phyloP scores from a whole-genome alignment of 2,329 filamentous ascomycete species.

The Alternaria panax region DNA sequence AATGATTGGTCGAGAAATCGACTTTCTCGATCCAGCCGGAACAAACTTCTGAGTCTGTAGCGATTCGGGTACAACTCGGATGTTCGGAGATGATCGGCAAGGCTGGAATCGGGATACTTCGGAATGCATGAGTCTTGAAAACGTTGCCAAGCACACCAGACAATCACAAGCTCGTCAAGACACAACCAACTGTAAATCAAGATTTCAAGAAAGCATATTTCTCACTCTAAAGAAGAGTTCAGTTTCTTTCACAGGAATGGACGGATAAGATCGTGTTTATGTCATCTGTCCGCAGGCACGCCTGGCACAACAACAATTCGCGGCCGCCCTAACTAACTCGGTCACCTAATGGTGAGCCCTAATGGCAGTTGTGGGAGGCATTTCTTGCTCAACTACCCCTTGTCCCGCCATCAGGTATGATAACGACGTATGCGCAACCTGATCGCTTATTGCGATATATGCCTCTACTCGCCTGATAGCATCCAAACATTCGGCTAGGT shows the following conservation, averaged over 20 bases:
- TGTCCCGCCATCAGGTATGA: background rate
- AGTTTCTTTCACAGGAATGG: no score
- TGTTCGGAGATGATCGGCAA: slow-evolving; percentile 17
- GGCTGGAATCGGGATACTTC: slow-evolving; percentile 2
- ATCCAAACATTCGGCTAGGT: background rate
- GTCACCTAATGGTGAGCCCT: background rate
- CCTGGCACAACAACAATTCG: background rate
- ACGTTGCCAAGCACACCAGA: background rate
- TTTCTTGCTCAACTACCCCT: background rate
- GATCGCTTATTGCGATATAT: background rate
- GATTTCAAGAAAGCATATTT: background rate
- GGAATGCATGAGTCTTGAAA: background rate
- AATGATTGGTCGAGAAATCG: background rate
- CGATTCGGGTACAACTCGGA: slow-evolving; percentile 17
- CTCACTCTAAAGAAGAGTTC: background rate
- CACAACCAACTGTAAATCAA: background rate
- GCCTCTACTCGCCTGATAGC: background rate
- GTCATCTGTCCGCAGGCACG: background rate
- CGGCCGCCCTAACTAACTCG: background rate
- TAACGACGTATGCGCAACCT: background rate
- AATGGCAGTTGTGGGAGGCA: background rate
- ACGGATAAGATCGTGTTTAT: no score
- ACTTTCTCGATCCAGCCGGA: background rate
- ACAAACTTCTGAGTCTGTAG: background rate
- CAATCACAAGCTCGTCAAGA: background rate